A percentile compares a stretch with the other conserved stretches of the same genome.
phyloP scores from a whole-genome alignment of 768 basidiomycete species.

The Lepiota brunneoincarnata region DNA sequence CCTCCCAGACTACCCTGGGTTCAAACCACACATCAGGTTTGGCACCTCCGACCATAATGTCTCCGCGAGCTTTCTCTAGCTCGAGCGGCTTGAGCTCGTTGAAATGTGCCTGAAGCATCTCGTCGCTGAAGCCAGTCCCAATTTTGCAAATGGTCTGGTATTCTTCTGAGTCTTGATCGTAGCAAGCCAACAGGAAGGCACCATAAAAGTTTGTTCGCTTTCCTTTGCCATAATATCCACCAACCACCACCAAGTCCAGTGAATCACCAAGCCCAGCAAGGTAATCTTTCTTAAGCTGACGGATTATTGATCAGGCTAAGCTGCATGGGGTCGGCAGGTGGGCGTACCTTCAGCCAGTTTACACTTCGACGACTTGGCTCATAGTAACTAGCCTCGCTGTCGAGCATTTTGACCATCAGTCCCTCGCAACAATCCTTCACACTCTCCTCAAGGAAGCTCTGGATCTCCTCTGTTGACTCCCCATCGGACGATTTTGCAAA shows the following conservation, averaged over 20 bases:
- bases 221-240: conserved; percentile 96
- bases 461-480: conserved; percentile 90
- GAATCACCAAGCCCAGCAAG: conserved; percentile 96
- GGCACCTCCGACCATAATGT: conserved; percentile 87
- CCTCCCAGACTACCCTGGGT: conserved; percentile 97
- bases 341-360: conserved; percentile 92
- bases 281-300: conserved; percentile 97
- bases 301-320: conserved; percentile 2
- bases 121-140: conserved; percentile 97
- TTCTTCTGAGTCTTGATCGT: conserved; percentile 90
- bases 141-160: conserved; percentile 99
- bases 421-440: conserved; percentile 99
- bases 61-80: conserved; percentile 64
- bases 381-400: conserved; percentile 87
- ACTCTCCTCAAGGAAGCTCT: conserved; percentile 90
- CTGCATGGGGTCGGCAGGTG: neutral
- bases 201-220: conserved; percentile 98
- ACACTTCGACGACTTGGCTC: conserved; percentile 94
- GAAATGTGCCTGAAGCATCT: conserved; percentile 77
- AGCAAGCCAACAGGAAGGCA: conserved; percentile 96
- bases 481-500: conserved; percentile 92
- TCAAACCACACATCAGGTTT: conserved; percentile 99
- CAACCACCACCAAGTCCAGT: conserved; percentile 95
- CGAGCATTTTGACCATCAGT: conserved; percentile 99
- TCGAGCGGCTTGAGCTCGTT: conserved; percentile 81